Evolutionary conservation across 495 filamentous ascomycete genomes (phyloP), one percentile per base, ranked within the genome.

Genomic region (Daldinia childiae): DNA sequence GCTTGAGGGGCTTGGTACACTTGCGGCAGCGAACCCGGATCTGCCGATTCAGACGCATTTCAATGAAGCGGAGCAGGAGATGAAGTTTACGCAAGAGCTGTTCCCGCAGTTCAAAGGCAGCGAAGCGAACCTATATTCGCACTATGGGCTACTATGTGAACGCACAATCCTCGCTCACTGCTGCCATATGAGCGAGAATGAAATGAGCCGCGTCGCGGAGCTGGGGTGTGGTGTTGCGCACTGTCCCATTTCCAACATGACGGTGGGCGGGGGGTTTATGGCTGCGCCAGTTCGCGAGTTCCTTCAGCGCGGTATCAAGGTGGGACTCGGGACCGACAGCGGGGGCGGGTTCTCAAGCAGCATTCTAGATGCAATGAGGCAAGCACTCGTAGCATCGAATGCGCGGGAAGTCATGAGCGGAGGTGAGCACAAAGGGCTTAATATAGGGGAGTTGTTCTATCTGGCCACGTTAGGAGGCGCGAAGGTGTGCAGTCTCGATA

Each of bases 11-110:
- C 78, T 92, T 0, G 89, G 88, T 0, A 54, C 69, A 1, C 78
- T 91, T 6, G 87, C 84, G 0, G 64, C 59, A 15, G 72, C 81
- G 24, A 79, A 90, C 50, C 82, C 83, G 7, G 81, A 86, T 29
- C 69, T 91, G 15, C 82, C 86, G 0, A 85, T 91, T 30, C 89
- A 91, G 68, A 90, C 88, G 32, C 88, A 90, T 72, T 89, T 90
- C 79, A 87, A 89, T 65, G 88, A 90, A 65, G 85, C 87, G 0
- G 75, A 79, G 64, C 81, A 85, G 55, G 88, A 90, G 74, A 86
- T 90, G 27, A 51, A 67, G 0, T 82, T 83, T 19, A 89, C 87
- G 1, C 70, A 60, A 6, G 72, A 80, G 24, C 72, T 89, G 6
- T 90, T 88, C 67, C 88, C 88, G 4, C 61, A 81, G 9, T 87